Base-by-base conservation (phyloP, 768 basidiomycete species). In the Mycena belliarum region DNA sequence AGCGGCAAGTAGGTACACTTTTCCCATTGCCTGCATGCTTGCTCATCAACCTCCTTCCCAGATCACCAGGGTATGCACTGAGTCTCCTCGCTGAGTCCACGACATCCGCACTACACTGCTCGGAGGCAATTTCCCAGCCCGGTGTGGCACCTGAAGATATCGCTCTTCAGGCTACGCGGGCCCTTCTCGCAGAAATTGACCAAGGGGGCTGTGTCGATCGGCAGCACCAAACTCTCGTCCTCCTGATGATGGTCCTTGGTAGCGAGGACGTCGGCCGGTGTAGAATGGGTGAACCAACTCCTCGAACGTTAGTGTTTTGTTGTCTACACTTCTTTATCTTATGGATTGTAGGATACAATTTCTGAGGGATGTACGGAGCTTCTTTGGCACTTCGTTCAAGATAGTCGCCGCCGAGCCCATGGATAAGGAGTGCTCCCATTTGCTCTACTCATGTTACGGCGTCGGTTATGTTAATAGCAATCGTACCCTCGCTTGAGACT, bases 201-300 rank as follows among this genome's bases (percentile, higher is more conserved):
- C 78, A 76, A 47, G 93, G 95, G 2, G 95, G 97, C 5, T 98
- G 96, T 67, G 83, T 98, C 2, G 97, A 98, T 70, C 81, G 87
- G 43, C 86, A 88, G 62, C 94, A 95, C 68, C 97, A 99, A 72
- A 82, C 79, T 45, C 76, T 98, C 10, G 88, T 95, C 5, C 76
- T 96, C 38, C 72, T 96, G 33, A 81, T 93, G 79, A 95, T 99
- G 93, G 88, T 91, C 4, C 77, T 98, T n/a, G 97, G 97, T 10
- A 95, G 93, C 59, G 97, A 98, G 69, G 97, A 99, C 69, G 94
- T 98, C 0, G 93, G 94, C 1, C 84, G 90, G 59, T 93, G 91
- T 75, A 78, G 84, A 55, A 89, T 98, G 85, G 85, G 89, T 5
- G 87, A 89, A 65, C 86, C 93, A 18, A 93, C 91, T 12, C 73